Percentiles rank a stretch among this genome's conserved stretches.
Conservation (phyloP, 805 yeast genomes). For the Wickerhamomyces bisporus region DNA sequence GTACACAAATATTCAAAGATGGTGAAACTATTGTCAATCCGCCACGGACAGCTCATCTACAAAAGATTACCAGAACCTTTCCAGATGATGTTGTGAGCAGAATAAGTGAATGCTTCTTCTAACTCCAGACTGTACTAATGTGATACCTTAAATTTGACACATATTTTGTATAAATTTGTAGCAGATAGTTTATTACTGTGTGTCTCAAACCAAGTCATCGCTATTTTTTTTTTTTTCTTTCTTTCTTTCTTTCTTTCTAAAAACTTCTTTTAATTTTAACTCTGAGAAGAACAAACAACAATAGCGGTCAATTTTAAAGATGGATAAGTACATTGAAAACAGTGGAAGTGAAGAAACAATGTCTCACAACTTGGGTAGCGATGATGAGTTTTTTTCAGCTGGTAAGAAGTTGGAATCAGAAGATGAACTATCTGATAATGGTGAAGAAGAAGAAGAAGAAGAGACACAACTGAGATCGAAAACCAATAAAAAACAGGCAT, state of each 20-base stretch:
- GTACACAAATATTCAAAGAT: background rate
- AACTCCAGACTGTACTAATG: no score
- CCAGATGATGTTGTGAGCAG: background rate
- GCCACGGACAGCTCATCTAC: no score
- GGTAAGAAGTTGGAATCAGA: conserved; percentile 5
- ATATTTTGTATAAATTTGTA: no score
- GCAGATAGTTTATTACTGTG: background rate
- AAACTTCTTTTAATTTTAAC: no score
- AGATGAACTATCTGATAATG: background rate
- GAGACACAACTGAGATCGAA: background rate
- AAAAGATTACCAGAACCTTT: no score
- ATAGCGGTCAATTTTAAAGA: background rate
- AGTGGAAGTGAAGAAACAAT: conserved; percentile 14
- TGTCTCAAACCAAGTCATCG: background rate
- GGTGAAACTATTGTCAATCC: background rate
- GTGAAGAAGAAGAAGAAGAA: background rate
- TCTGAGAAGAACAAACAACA: background rate
- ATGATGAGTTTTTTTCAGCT: conserved; percentile 12
- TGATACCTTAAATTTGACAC: no score
- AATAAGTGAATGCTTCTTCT: background rate
- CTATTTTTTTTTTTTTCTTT: background rate
- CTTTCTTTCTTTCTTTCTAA: background rate
- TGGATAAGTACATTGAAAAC: conserved; percentile 19
- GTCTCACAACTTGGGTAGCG: conserved; percentile 10
- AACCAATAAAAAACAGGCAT: background rate